These are phyloP conservation scores for Scleroderma bovista DNA, from an alignment of 768 basidiomycete genomes.

Conservation along the genomic window DNA sequence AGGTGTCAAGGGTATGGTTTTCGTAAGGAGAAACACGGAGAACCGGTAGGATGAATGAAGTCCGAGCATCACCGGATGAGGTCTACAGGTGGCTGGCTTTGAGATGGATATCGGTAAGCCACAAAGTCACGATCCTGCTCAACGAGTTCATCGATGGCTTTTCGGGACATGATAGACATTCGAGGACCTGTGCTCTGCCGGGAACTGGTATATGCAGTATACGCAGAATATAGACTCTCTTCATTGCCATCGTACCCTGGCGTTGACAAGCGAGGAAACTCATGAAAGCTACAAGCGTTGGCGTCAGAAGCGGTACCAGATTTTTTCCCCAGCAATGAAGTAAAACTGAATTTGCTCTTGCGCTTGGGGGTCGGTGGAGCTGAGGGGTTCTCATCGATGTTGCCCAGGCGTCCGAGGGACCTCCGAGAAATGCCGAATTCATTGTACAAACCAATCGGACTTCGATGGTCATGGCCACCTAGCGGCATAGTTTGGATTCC, in stretches of 20 bases:
- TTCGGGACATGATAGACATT: conserved; percentile 61
- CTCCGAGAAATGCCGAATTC: conserved; percentile 69
- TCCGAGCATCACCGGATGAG: conserved; percentile 40
- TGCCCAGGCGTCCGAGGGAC: conserved; percentile 41
- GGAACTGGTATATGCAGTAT: conserved; percentile 48
- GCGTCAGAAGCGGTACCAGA: conserved; percentile 22
- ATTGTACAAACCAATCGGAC: conserved; percentile 46
- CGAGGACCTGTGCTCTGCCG: conserved; percentile 49
- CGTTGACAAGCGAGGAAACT: conserved; percentile 44
- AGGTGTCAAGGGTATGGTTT: conserved; percentile 10
- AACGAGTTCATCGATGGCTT: conserved; percentile 73
- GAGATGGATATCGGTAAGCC: conserved; percentile 82
- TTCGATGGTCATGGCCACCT: conserved; percentile 30
- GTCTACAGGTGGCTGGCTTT: conserved; percentile 57
- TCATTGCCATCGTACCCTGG: conserved; percentile 46
- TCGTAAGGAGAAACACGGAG: conserved; percentile 10
- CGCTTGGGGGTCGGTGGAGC: conserved; percentile 46
- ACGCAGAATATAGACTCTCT: conserved; percentile 38
- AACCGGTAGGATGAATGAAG: conserved; percentile 8
- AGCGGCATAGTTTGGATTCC: conserved; percentile 47
- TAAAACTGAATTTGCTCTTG: conserved; percentile 68
- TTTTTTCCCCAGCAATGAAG: conserved; percentile 61
- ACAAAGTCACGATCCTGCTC: conserved; percentile 82
- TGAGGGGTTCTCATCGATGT: conserved; percentile 24
- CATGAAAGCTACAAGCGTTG: conserved; percentile 36